phyloP scores from a whole-genome alignment of 805 yeast species.

The Lipomyces oligophaga region DNA sequence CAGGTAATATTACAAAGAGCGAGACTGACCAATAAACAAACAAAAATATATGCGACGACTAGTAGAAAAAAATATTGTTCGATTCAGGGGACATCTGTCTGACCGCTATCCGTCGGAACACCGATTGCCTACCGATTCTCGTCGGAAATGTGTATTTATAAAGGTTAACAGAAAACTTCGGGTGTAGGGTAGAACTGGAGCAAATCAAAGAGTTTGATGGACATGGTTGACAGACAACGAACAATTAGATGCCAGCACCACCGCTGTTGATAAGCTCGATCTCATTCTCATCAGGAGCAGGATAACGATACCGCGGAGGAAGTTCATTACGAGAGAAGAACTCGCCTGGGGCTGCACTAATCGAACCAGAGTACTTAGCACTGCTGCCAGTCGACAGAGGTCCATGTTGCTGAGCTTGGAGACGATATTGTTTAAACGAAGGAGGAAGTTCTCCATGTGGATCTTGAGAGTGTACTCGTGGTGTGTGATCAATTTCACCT shows the following conservation, averaged over 20 bases:
- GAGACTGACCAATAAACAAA: too few species aligned
- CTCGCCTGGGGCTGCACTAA: slow-evolving; percentile 33
- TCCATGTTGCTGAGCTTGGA: slow-evolving; percentile 37
- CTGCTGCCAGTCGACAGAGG: slow-evolving; percentile 33
- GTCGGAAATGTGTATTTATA: too few species aligned
- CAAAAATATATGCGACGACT: too few species aligned
- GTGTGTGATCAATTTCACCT: slow-evolving; percentile 41
- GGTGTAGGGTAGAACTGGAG: too few species aligned
- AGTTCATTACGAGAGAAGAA: slow-evolving; percentile 55
- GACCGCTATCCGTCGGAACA: too few species aligned
- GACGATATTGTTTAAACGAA: slow-evolving; percentile 37
- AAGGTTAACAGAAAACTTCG: too few species aligned
- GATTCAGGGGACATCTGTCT: too few species aligned
- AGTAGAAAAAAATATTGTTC: too few species aligned
- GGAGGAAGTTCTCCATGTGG: slow-evolving; percentile 41
- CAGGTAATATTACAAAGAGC: too few species aligned
- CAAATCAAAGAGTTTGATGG: too few species aligned
- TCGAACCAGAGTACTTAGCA: slow-evolving; percentile 12
- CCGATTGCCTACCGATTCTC: too few species aligned
- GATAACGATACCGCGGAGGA: slow-evolving; percentile 71
- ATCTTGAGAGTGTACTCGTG: slow-evolving; percentile 41
- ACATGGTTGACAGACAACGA: too few species aligned
- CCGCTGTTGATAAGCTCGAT: slow-evolving; percentile 76
- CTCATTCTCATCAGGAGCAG: slow-evolving; percentile 59
- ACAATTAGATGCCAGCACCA: slow-evolving; percentile 51